Evolutionary conservation across 2,329 filamentous ascomycete species (phyloP).

Genomic region (Penicillium freii): DNA sequence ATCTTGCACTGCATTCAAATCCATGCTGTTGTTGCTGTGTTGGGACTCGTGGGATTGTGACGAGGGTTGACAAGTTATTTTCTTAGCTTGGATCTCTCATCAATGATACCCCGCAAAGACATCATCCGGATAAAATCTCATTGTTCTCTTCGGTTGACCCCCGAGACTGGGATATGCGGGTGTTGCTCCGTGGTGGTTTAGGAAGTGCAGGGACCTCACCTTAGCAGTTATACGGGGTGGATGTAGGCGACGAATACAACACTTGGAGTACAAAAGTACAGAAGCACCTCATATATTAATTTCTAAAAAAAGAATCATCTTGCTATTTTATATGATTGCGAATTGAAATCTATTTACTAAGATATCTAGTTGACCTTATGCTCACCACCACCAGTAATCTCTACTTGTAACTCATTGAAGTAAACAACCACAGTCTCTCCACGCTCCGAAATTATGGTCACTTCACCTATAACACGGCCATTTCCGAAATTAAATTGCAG

Average conservation of each 20-base stretch:
- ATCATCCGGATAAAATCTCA: background rate
- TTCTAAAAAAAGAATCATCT: too few relatives aligned
- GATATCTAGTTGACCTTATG: slow-evolving; percentile 1
- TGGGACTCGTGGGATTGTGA: background rate
- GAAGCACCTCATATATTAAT: too few relatives aligned
- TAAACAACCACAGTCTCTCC: slow-evolving; percentile 17
- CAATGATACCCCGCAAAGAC: background rate
- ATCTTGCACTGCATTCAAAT: slow-evolving; percentile 28
- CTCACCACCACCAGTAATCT: slow-evolving; percentile 15
- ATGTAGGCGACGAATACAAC: background rate
- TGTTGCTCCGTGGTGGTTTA: slow-evolving; percentile 10
- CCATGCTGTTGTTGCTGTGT: slow-evolving; percentile 16
- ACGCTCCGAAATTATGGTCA: slow-evolving; percentile 17
- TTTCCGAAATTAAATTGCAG: slow-evolving; percentile 41
- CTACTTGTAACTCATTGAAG: slow-evolving; percentile 16
- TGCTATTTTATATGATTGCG: background rate
- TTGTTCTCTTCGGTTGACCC: slow-evolving; percentile 8
- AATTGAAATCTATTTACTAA: background rate
- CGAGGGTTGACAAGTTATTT: background rate
- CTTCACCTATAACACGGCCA: slow-evolving; percentile 19
- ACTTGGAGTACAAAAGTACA: background rate
- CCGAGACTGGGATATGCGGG: slow-evolving; percentile 1
- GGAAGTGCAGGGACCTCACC: slow-evolving; percentile 1
- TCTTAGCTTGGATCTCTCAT: background rate
- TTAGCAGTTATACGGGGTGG: background rate